Evolutionary conservation across 2,329 filamentous ascomycete genomes (phyloP).

Genomic region (Penicillium sp.): DNA sequence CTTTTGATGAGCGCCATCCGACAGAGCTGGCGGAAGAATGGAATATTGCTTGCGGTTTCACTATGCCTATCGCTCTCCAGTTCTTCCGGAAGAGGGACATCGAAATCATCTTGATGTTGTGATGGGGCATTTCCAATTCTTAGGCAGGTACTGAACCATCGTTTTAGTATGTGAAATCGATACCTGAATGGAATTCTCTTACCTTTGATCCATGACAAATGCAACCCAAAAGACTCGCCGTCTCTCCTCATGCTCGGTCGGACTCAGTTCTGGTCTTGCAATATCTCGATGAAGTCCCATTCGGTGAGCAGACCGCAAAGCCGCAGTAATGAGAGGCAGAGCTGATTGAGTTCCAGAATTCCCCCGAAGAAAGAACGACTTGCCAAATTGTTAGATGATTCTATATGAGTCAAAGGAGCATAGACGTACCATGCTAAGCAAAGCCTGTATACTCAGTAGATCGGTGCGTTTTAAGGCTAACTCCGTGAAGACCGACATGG

Average conservation of each 20-base stretch:
- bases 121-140: slow-evolving; percentile 64
- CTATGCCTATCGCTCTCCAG: slow-evolving; percentile 87
- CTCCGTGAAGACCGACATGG: slow-evolving; percentile 85
- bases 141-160: slow-evolving; percentile 56
- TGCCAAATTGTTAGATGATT: not conserved
- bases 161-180: not conserved
- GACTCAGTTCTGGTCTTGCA: slow-evolving; percentile 81
- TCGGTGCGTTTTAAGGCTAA: slow-evolving; percentile 91
- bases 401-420: not conserved
- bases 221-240: slow-evolving; percentile 73
- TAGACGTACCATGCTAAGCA: slow-evolving; percentile 71
- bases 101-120: slow-evolving; percentile 77
- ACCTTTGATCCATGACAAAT: slow-evolving; percentile 69
- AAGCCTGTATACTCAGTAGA: slow-evolving; percentile 83
- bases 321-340: slow-evolving; percentile 82
- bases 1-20: slow-evolving; percentile 85
- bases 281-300: slow-evolving; percentile 91
- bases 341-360: slow-evolving; percentile 91
- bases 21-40: slow-evolving; percentile 89
- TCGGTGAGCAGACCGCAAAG: slow-evolving; percentile 81
- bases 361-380: slow-evolving; percentile 82
- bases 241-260: slow-evolving; percentile 84
- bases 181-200: slow-evolving; percentile 13
- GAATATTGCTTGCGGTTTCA: slow-evolving; percentile 78
- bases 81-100: slow-evolving; percentile 84